Evolutionary conservation across 805 yeast genomes (phyloP).

Genomic region (Pichia pseudocactophila): DNA sequence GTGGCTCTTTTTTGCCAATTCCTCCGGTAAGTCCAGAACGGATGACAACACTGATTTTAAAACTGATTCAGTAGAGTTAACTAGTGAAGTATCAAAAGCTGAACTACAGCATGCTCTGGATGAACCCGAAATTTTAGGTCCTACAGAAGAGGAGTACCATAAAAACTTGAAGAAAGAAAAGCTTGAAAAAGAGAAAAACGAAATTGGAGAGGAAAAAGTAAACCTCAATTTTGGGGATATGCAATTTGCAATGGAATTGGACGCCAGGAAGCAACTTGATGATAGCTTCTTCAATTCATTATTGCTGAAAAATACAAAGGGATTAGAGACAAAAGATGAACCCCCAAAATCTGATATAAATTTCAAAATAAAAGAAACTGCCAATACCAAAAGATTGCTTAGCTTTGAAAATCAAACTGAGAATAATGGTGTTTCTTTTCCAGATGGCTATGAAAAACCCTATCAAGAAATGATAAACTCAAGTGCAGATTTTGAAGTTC

Average conservation of each 20-base stretch:
- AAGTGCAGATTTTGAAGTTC: too few relatives aligned
- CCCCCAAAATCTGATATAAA: neutral
- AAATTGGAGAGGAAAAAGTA: neutral
- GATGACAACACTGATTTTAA: too few relatives aligned
- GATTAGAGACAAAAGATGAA: neutral
- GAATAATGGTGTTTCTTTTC: too few relatives aligned
- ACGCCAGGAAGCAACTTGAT: slow-evolving; percentile 16
- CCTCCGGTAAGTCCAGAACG: neutral
- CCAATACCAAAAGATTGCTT: too few relatives aligned
- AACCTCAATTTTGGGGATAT: slow-evolving; percentile 10
- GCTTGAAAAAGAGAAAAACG: neutral
- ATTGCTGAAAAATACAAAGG: slow-evolving; percentile 3
- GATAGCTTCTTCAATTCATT: slow-evolving; percentile 18
- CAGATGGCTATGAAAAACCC: too few relatives aligned
- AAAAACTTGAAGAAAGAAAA: neutral
- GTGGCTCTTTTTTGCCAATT: slow-evolving; percentile 13
- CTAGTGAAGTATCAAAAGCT: neutral
- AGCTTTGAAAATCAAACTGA: too few relatives aligned
- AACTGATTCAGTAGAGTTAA: too few relatives aligned
- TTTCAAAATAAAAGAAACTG: too few relatives aligned
- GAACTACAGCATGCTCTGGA: slow-evolving; percentile 8
- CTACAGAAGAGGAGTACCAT: slow-evolving; percentile 10
- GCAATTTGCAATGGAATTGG: slow-evolving; percentile 15
- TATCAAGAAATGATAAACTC: too few relatives aligned
- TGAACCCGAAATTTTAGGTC: slow-evolving; percentile 11